A percentile compares a stretch with the other conserved stretches of the same genome.
Conservation (phyloP, 2,329 filamentous ascomycete genomes). For the Capronia americana region DNA sequence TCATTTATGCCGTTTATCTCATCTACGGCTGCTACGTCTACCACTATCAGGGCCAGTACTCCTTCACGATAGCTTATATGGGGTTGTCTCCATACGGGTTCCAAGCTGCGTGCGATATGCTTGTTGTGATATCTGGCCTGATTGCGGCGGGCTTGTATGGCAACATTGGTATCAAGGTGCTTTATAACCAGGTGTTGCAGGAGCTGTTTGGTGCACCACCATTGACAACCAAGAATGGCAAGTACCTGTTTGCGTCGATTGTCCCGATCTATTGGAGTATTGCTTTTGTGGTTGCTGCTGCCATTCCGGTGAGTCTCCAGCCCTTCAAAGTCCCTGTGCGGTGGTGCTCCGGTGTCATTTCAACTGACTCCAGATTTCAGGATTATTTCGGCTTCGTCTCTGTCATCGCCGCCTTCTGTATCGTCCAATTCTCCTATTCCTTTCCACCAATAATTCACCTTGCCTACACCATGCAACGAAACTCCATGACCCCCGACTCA, state of each 20-base stretch:
- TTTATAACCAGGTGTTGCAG: conserved; percentile 54
- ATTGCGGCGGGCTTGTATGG: conserved; percentile 50
- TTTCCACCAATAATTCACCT: conserved; percentile 43
- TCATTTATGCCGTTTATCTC: conserved; percentile 37
- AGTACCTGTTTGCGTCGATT: conserved; percentile 40
- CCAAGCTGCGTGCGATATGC: conserved; percentile 45
- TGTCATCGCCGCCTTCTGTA: conserved; percentile 42
- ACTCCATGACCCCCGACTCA: conserved; percentile 37
- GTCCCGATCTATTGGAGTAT: conserved; percentile 43
- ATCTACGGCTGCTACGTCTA: conserved; percentile 40
- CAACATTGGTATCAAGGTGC: conserved; percentile 52
- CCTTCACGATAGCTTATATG: conserved; percentile 33
- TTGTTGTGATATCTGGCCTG: conserved; percentile 42
- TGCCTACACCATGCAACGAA: conserved; percentile 43
- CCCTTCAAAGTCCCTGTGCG: neutral
- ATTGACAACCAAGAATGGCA: conserved; percentile 49
- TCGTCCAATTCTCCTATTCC: conserved; percentile 44
- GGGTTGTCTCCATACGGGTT: conserved; percentile 45
- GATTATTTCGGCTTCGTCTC: conserved; percentile 41
- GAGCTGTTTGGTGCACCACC: conserved; percentile 52
- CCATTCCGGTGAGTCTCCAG: conserved; percentile 38
- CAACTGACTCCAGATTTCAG: neutral
- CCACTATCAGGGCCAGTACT: conserved; percentile 38
- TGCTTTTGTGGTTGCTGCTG: conserved; percentile 42
- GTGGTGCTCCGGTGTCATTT: neutral